Evolutionary conservation across 805 yeast genomes (phyloP).

Genomic region (Nadsonia fulvescens): DNA sequence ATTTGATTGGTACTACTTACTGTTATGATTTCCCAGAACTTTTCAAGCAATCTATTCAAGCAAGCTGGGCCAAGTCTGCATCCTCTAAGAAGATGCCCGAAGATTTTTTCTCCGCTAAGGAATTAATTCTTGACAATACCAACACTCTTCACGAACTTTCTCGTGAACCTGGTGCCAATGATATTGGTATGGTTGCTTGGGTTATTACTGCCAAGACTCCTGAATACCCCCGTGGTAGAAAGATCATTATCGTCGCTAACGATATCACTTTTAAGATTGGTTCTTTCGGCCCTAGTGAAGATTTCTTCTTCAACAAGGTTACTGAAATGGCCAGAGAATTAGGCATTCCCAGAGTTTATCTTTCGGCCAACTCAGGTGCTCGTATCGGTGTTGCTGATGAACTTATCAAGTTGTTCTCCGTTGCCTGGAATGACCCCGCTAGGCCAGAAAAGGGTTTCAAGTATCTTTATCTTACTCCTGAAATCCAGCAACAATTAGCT

Average conservation of each 20-base stretch:
- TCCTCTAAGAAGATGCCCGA: constrained; percentile 30
- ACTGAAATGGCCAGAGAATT: constrained; percentile 78
- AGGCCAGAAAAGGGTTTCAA: constrained; percentile 75
- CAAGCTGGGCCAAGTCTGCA: constrained; percentile 57
- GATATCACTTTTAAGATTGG: constrained; percentile 97
- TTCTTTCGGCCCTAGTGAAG: constrained; percentile 96
- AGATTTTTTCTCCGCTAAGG: constrained; percentile 61
- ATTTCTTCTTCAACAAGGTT: constrained; percentile 75
- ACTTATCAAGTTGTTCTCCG: constrained; percentile 70
- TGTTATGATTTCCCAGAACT: constrained; percentile 98
- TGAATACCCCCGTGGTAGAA: constrained; percentile 93
- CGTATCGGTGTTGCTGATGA: constrained; percentile 98
- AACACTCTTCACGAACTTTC: constrained; percentile 66
- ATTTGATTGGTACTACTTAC: constrained; percentile 93
- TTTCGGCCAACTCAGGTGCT: constrained; percentile 98
- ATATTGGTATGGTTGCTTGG: constrained; percentile 96
- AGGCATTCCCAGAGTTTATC: constrained; percentile 89
- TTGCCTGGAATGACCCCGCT: constrained; percentile 73
- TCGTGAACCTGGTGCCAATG: constrained; percentile 93
- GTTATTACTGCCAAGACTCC: constrained; percentile 81
- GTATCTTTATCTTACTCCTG: constrained; percentile 66
- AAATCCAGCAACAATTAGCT: constrained; percentile 37
- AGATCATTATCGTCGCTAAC: constrained; percentile 81
- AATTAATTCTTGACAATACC: constrained; percentile 63
- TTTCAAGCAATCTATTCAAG: constrained; percentile 77